These are phyloP conservation scores for Colletotrichum spinosum DNA, from an alignment of 2,329 filamentous ascomycete genomes.

Conservation along the genomic window DNA sequence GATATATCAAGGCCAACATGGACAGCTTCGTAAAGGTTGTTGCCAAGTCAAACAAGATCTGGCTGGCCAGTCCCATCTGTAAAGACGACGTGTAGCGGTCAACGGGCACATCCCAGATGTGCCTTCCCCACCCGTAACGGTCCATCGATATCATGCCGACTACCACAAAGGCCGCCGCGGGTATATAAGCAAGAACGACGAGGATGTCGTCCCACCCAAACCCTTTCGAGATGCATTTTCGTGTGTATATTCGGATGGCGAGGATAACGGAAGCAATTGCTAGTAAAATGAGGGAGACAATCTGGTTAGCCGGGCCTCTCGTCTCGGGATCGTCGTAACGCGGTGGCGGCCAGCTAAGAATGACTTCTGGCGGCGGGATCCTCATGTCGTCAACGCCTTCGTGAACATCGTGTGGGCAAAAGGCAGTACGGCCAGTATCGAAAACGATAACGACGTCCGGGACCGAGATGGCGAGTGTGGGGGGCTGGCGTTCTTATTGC, in stretches of 20 bases:
- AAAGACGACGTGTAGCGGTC: slow-evolving; percentile 41
- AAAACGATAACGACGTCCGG: neutral
- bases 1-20: slow-evolving; percentile 52
- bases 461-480: neutral
- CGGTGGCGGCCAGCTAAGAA: slow-evolving; percentile 46
- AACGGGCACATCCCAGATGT: slow-evolving; percentile 48
- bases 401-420: slow-evolving; percentile 22
- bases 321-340: slow-evolving; percentile 48
- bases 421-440: neutral
- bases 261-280: slow-evolving; percentile 46
- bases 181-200: slow-evolving; percentile 51
- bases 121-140: slow-evolving; percentile 46
- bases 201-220: slow-evolving; percentile 52
- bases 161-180: slow-evolving; percentile 47
- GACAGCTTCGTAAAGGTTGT: slow-evolving; percentile 55
- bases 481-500: slow-evolving; percentile 19
- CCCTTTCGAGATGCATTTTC: slow-evolving; percentile 47
- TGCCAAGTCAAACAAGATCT: slow-evolving; percentile 51
- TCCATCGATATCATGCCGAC: slow-evolving; percentile 44
- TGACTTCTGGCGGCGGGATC: slow-evolving; percentile 38
- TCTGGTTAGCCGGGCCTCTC: slow-evolving; percentile 44
- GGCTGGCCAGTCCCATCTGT: slow-evolving; percentile 46
- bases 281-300: slow-evolving; percentile 43
- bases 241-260: slow-evolving; percentile 49
- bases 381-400: slow-evolving; percentile 37